phyloP scores from a whole-genome alignment of 805 yeast genomes.

The Cyberlindnera euphorbiiphila region DNA sequence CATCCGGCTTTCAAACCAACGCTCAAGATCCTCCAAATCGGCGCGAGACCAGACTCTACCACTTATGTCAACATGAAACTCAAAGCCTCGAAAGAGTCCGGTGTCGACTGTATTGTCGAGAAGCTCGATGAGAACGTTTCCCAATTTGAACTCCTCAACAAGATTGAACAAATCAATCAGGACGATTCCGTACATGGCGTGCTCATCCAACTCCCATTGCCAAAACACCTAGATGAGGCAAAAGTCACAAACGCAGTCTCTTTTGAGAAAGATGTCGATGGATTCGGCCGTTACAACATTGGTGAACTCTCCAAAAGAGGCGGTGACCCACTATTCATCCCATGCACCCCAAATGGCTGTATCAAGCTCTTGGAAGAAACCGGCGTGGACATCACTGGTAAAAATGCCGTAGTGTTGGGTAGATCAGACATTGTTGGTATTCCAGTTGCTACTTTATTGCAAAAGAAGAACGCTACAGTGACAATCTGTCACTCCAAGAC shows the following conservation, averaged over 20 bases:
- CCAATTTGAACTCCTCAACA: slow-evolving; percentile 51
- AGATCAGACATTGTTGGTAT: slow-evolving; percentile 85
- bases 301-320: slow-evolving; percentile 75
- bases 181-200: slow-evolving; percentile 65
- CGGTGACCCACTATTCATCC: slow-evolving; percentile 67
- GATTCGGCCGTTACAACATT: slow-evolving; percentile 72
- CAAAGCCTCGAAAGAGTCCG: slow-evolving; percentile 71
- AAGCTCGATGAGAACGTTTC: slow-evolving; percentile 54
- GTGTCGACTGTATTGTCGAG: slow-evolving; percentile 57
- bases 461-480: slow-evolving; percentile 71
- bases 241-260: slow-evolving; percentile 62
- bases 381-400: slow-evolving; percentile 54
- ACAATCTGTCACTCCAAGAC: slow-evolving; percentile 72
- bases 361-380: slow-evolving; percentile 58
- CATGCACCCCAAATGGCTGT: slow-evolving; percentile 84
- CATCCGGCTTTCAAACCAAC: slow-evolving; percentile 59
- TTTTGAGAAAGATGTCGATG: slow-evolving; percentile 76
- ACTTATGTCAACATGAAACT: slow-evolving; percentile 78
- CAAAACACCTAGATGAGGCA: slow-evolving; percentile 64
- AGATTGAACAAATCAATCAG: slow-evolving; percentile 53
- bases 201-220: slow-evolving; percentile 74
- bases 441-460: slow-evolving; percentile 70
- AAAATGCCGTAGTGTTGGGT: slow-evolving; percentile 79
- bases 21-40: slow-evolving; percentile 72
- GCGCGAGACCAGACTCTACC: slow-evolving; percentile 73